Base-by-base conservation (phyloP, 495 filamentous ascomycete genomes). In the Aspergillus conjunctus region DNA sequence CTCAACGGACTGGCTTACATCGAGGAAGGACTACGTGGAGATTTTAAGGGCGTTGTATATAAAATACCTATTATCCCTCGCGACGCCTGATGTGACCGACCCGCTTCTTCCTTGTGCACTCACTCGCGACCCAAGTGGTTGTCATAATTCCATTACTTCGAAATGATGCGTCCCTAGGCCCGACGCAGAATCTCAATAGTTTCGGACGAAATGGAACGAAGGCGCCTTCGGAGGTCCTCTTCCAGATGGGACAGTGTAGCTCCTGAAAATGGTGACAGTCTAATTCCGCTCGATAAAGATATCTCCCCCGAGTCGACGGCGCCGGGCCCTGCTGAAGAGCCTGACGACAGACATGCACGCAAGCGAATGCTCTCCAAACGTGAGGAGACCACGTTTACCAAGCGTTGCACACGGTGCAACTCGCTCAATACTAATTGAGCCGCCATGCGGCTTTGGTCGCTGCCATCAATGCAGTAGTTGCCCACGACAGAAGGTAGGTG, bases 401-500 rank as follows among this genome's bases (percentile, higher is more conserved):
- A 37, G 3, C 64, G 59, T 54, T 73, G 73, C 26, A 75, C 71
- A 21, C 71, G 74, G 48, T 79, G 75, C 14, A 79, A 63, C 58
- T 78, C 71, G 58, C 65, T 71, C 0, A 78, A 71, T 8, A 78
- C 65, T 7, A 72, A 59, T 59, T 73, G 70, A 4, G 73, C 74
- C 0, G 68, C 63, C 67, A 72, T 70, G 21, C 70, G 68, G n/a
- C 45, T 54, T 33, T 39, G 54, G 50, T 71, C 62, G 10, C 62
- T 64, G 43, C 66, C 67, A 15, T 72, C 64, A 17, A 64, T 20
- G 54, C 51, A 63, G 51, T 66, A 66, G 46, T 54, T 59, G 30
- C 61, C 58, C 2, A 51, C 30, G 1, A 64, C 43, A 1, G 41
- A 21, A 10, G 50, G 53, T 7, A 51, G 14, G 5, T 43, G 51